These are phyloP conservation scores for Aspergillus sp. DNA, from an alignment of 2,329 filamentous ascomycete species.

Conservation along the genomic window DNA sequence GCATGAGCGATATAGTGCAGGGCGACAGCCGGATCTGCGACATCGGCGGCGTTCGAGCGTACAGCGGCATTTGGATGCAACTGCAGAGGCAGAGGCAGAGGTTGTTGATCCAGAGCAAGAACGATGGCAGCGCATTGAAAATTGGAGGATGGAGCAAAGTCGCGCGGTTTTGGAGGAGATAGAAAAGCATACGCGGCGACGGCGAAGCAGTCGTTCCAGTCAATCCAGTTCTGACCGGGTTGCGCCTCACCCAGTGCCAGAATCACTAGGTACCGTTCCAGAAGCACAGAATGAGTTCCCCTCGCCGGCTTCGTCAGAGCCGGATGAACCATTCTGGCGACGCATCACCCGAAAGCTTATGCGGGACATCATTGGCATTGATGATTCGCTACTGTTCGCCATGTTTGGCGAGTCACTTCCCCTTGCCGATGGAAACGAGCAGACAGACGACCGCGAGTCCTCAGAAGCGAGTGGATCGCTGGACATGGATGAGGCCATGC, in stretches of 20 bases:
- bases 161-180: slow-evolving; percentile 77
- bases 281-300: slow-evolving; percentile 46
- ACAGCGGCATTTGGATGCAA: slow-evolving; percentile 46
- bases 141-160: slow-evolving; percentile 88
- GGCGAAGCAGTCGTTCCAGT: slow-evolving; percentile 33
- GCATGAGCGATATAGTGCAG: slow-evolving; percentile 76
- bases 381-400: slow-evolving; percentile 73
- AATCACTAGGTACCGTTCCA: slow-evolving; percentile 15
- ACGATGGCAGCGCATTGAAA: slow-evolving; percentile 74
- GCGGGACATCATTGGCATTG: slow-evolving; percentile 79
- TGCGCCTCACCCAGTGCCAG: slow-evolving; percentile 11
- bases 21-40: slow-evolving; percentile 44
- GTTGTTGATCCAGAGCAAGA: slow-evolving; percentile 55
- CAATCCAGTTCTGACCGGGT: slow-evolving; percentile 9
- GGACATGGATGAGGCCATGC: slow-evolving; percentile 24
- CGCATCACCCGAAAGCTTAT: slow-evolving; percentile 79
- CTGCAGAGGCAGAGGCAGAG: slow-evolving; percentile 46
- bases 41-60: slow-evolving; percentile 47
- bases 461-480: slow-evolving; percentile 24
- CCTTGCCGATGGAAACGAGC: slow-evolving; percentile 40
- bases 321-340: slow-evolving; percentile 64
- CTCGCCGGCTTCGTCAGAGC: slow-evolving; percentile 31
- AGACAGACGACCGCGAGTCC: slow-evolving; percentile 1
- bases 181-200: slow-evolving; percentile 68
- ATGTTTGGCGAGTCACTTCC: slow-evolving; percentile 65